A percentile compares a stretch with the other conserved stretches of the same genome.
Evolutionary conservation across 257 asterid species (phyloP).

Genomic region (Fraxinus anomala): DNA sequence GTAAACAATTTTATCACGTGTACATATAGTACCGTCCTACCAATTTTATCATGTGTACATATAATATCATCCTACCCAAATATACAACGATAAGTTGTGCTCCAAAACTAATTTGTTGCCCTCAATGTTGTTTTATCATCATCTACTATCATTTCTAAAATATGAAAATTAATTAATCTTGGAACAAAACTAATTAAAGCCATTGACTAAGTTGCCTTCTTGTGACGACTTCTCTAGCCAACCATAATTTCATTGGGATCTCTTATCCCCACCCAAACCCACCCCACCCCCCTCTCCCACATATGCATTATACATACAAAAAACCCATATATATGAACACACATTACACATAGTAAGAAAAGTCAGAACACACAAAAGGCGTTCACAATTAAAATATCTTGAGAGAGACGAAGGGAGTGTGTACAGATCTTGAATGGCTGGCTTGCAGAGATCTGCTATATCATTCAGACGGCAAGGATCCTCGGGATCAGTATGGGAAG

Average conservation of each 20-base stretch:
- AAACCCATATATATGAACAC: not conserved
- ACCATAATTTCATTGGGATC: conserved; percentile 5
- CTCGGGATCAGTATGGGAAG: conserved; percentile 58
- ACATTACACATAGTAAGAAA: not conserved
- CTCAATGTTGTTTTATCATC: no score
- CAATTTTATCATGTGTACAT: no score
- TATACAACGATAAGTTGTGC: no score
- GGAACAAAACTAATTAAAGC: conserved; percentile 4
- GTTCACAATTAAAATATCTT: conserved; percentile 10
- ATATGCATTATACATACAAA: conserved; percentile 5
- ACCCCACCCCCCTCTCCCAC: not conserved
- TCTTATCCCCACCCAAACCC: not conserved
- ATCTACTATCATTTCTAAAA: no score
- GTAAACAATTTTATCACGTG: no score
- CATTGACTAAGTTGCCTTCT: conserved; percentile 7
- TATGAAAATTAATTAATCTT: not conserved
- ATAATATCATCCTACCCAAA: no score
- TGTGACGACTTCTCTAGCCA: conserved; percentile 6
- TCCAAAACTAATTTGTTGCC: no score
- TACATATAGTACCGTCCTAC: no score
- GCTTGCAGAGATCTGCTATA: conserved; percentile 55
- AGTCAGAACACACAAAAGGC: conserved; percentile 3
- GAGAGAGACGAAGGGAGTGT: not conserved
- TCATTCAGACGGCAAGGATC: conserved; percentile 66
- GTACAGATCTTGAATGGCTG: conserved; percentile 36